phyloP scores from a whole-genome alignment of 1,139 yeast genomes.

The Taiozyma sp. region DNA sequence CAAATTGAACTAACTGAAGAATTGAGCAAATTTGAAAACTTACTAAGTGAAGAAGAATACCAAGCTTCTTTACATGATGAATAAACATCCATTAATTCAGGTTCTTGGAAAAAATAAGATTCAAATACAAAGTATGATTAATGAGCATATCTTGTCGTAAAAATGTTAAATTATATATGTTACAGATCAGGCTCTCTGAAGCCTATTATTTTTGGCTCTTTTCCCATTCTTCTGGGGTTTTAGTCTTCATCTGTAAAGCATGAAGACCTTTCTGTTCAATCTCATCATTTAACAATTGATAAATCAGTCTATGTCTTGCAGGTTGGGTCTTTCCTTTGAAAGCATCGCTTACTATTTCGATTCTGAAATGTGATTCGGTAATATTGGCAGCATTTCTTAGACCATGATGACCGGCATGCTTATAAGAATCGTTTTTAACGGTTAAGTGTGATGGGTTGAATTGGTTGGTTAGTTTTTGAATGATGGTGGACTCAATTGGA shows the following conservation, averaged over 20 bases:
- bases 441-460: slow-evolving; percentile 38
- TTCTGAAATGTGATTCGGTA: slow-evolving; percentile 80
- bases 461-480: slow-evolving; percentile 31
- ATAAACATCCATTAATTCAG: neutral
- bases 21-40: slow-evolving; percentile 59
- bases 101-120: neutral
- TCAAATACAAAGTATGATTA: neutral
- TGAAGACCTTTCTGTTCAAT: slow-evolving; percentile 70
- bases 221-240: slow-evolving; percentile 60
- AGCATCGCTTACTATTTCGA: slow-evolving; percentile 63
- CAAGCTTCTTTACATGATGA: slow-evolving; percentile 23
- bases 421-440: slow-evolving; percentile 71
- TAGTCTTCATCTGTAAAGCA: slow-evolving; percentile 82
- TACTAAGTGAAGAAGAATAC: slow-evolving; percentile 45
- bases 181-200: no score
- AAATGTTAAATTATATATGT: no score
- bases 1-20: slow-evolving; percentile 54
- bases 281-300: slow-evolving; percentile 66
- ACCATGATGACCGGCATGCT: slow-evolving; percentile 87
- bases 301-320: slow-evolving; percentile 73
- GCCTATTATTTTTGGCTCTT: slow-evolving; percentile 19
- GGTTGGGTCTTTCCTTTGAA: slow-evolving; percentile 70
- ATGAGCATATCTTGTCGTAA: neutral
- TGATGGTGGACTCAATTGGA: slow-evolving; percentile 38
- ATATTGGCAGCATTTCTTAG: slow-evolving; percentile 66